A percentile compares a stretch with the other conserved stretches of the same genome.
phyloP scores from a whole-genome alignment of 306 rosid species.

The Hippophae gyantsensis region DNA sequence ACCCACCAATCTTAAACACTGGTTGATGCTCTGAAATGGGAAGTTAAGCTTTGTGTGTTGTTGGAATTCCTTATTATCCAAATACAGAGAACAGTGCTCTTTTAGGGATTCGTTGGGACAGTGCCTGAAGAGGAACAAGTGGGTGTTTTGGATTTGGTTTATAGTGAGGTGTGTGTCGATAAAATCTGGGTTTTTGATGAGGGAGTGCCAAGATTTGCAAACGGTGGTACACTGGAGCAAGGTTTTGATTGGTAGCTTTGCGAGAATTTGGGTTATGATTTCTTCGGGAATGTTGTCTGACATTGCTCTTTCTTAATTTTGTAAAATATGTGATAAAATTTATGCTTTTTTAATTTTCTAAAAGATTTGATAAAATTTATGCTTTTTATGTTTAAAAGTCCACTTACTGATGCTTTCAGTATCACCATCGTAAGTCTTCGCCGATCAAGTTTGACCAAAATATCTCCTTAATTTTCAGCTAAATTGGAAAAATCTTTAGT shows the following conservation, averaged over 20 bases:
- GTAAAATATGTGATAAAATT: too few relatives aligned
- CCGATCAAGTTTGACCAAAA: too few relatives aligned
- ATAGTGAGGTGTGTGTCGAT: slow-evolving; percentile 5
- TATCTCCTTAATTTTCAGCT: too few relatives aligned
- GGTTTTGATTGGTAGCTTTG: slow-evolving; percentile 10
- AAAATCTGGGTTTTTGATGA: neutral
- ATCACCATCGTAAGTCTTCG: too few relatives aligned
- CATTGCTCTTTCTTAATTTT: too few relatives aligned
- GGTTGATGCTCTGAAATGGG: neutral
- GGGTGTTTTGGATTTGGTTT: neutral
- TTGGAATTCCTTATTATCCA: neutral
- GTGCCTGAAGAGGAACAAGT: slow-evolving; percentile 14
- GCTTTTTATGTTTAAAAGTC: too few relatives aligned
- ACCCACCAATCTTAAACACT: neutral
- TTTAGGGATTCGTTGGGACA: neutral
- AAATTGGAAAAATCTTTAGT: too few relatives aligned
- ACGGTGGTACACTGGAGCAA: slow-evolving; percentile 3
- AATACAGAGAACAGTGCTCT: slow-evolving; percentile 6
- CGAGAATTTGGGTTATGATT: slow-evolving; percentile 8
- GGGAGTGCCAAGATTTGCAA: slow-evolving; percentile 11
- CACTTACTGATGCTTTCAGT: too few relatives aligned
- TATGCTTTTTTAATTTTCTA: too few relatives aligned
- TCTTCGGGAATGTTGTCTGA: slow-evolving; percentile 2
- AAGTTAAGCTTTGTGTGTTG: slow-evolving; percentile 2
- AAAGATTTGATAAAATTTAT: too few relatives aligned